These are phyloP conservation scores for Leccinum aurantiacum DNA, from an alignment of 768 basidiomycete species.

Conservation along the genomic window DNA sequence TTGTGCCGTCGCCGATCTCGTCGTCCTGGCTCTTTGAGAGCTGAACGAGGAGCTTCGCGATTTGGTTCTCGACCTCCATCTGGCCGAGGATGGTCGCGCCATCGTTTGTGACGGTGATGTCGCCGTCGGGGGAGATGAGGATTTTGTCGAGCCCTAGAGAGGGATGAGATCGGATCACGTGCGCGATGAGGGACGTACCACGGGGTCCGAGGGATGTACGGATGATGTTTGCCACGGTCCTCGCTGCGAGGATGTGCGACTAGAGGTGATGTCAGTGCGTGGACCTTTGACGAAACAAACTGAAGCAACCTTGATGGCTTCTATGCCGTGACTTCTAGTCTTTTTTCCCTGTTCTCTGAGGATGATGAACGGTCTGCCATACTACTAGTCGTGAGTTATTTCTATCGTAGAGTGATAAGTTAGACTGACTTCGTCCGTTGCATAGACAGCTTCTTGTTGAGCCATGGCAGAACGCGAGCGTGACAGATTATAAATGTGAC, in stretches of 20 bases:
- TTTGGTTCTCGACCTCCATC: slow-evolving; percentile 99
- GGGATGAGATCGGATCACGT: slow-evolving; percentile 12
- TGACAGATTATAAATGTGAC: slow-evolving; percentile 34
- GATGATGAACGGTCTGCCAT: slow-evolving; percentile 97
- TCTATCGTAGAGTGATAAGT: not conserved
- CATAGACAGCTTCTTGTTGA: slow-evolving; percentile 67
- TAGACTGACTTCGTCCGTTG: slow-evolving; percentile 73
- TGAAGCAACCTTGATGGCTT: slow-evolving; percentile 84
- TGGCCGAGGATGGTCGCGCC: slow-evolving; percentile 97
- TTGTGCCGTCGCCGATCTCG: slow-evolving; percentile 99
- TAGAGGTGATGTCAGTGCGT: slow-evolving; percentile 30
- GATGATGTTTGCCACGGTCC: slow-evolving; percentile 91
- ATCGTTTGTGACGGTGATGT: slow-evolving; percentile 99
- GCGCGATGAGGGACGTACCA: slow-evolving; percentile 48
- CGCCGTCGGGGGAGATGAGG: slow-evolving; percentile 93
- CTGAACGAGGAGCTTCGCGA: slow-evolving; percentile 96
- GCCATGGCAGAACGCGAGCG: slow-evolving; percentile 11
- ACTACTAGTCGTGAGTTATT: slow-evolving; percentile 45
- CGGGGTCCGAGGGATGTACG: slow-evolving; percentile 93
- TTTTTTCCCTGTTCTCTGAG: slow-evolving; percentile 91
- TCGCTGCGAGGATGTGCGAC: slow-evolving; percentile 95
- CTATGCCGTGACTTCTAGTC: slow-evolving; percentile 87
- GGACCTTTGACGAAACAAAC: not conserved
- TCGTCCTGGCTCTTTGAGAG: slow-evolving; percentile 98
- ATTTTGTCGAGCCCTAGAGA: slow-evolving; percentile 87